Percentiles rank a stretch among this genome's conserved stretches.
Evolutionary conservation across 345 rosid genomes (phyloP).

Genomic region (Draba incana): DNA sequence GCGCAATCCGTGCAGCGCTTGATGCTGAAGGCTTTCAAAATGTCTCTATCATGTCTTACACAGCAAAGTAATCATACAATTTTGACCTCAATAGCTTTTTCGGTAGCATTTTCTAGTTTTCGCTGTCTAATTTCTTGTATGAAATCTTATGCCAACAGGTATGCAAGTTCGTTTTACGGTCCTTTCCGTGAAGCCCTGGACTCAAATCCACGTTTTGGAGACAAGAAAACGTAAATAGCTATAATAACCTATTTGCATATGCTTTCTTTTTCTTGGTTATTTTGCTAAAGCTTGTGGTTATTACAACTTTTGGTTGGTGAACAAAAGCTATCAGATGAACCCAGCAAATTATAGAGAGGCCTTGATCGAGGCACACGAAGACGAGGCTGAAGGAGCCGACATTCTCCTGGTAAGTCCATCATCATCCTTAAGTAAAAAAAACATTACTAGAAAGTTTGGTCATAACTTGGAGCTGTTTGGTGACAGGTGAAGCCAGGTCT

Average conservation of each 20-base stretch:
- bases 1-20: slow-evolving; percentile 87
- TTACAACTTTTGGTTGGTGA: slow-evolving; percentile 24
- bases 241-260: slow-evolving; percentile 15
- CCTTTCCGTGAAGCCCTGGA: slow-evolving; percentile 95
- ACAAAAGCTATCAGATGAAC: slow-evolving; percentile 94
- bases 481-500: slow-evolving; percentile 94
- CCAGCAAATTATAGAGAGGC: slow-evolving; percentile 96
- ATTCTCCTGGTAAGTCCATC: slow-evolving; percentile 67
- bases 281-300: slow-evolving; percentile 34
- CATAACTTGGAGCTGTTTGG: slow-evolving; percentile 12
- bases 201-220: slow-evolving; percentile 94
- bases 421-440: background rate
- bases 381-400: slow-evolving; percentile 97
- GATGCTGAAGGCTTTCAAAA: slow-evolving; percentile 91
- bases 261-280: slow-evolving; percentile 18
- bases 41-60: slow-evolving; percentile 97
- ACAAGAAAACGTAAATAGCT: slow-evolving; percentile 76
- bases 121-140: slow-evolving; percentile 17
- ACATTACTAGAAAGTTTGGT: background rate
- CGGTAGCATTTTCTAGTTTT: slow-evolving; percentile 13
- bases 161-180: slow-evolving; percentile 95
- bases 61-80: slow-evolving; percentile 70
- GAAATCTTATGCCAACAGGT: slow-evolving; percentile 50
- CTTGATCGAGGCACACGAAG: slow-evolving; percentile 76
- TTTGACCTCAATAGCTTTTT: background rate